These are phyloP conservation scores for Lasiodiplodia gonubiensis DNA, from an alignment of 2,329 filamentous ascomycete genomes.

Conservation along the genomic window DNA sequence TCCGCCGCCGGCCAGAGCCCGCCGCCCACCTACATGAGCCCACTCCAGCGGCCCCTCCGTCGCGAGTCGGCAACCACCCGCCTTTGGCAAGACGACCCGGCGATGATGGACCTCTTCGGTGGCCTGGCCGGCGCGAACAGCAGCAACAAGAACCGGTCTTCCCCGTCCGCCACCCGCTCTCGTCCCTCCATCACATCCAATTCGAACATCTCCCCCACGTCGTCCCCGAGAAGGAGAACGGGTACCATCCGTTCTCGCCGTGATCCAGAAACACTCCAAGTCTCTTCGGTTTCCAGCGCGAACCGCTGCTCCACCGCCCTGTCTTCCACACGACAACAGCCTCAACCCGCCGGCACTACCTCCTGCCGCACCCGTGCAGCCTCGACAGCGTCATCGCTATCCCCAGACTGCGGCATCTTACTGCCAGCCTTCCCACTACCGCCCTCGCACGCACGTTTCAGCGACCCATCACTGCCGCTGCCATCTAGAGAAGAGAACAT, in stretches of 20 bases:
- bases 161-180: not conserved
- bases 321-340: not conserved
- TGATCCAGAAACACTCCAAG: not conserved
- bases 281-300: not conserved
- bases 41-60: not conserved
- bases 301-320: conserved; percentile 21
- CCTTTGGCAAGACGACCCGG: conserved; percentile 1
- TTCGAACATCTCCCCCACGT: not conserved
- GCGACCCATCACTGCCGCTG: not conserved
- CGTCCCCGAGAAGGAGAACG: not conserved
- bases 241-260: not conserved
- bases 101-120: conserved; percentile 8
- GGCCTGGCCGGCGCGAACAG: not conserved
- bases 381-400: not conserved
- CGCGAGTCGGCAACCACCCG: not conserved
- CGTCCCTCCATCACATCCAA: not conserved
- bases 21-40: not conserved
- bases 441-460: conserved; percentile 15
- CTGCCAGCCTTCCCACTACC: conserved; percentile 13
- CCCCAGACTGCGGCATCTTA: not conserved
- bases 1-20: not conserved
- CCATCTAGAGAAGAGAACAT: not conserved
- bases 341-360: not conserved
- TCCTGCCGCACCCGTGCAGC: not conserved
- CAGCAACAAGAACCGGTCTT: not conserved